Base-by-base conservation (phyloP, 768 basidiomycete genomes). In the Leccinum disarticulatum region DNA sequence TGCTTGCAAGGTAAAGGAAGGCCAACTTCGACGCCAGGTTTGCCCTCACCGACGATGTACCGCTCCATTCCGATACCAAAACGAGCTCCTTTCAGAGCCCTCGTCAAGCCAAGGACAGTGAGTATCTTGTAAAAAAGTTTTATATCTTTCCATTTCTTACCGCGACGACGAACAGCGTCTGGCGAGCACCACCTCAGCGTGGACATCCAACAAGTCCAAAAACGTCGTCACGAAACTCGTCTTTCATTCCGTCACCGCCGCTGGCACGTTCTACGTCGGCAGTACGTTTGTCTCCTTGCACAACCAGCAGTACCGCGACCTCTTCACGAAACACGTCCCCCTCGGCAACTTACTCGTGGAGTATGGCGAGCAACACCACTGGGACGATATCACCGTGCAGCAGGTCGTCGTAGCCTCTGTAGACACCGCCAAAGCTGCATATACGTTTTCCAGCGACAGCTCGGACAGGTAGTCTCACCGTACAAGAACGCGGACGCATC, bases 291-390 rank as follows among this genome's bases (percentile, higher is more conserved):
- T 86, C 59, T 85, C 92, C 3, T 46, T 47, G n/a, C 46, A 47
- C 10, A 47, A 47, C 46, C 19, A 47, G 15, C 73, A 78, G 2
- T 97, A 95, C 78, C 87, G 90, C 70, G 90, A 95, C 64, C 81
- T 96, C 71, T 97, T 97, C 79, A 81, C 86, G 57, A 84, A 87
- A 66, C 79, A 83, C 47, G 85, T 95, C 56, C 95, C 95, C 2
- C 80, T 91, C 41, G 94, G 87, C 30, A 83, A 88, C 62, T 70
- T 82, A 17, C 79, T 95, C 73, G 79, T 95, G 43, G 88, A 95
- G 60, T 93, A 86, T 68, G 90, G 89, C 10, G 93, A 97, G 68
- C 79, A 82, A 30, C 78, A 86, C 58, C 81, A 85, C 14, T 95
- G 92, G 91, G 90, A 95, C 66, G 83, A 80, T 6, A 75, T 92